Conservation (phyloP, 768 basidiomycete species). For the Leccinum disarticulatum region DNA sequence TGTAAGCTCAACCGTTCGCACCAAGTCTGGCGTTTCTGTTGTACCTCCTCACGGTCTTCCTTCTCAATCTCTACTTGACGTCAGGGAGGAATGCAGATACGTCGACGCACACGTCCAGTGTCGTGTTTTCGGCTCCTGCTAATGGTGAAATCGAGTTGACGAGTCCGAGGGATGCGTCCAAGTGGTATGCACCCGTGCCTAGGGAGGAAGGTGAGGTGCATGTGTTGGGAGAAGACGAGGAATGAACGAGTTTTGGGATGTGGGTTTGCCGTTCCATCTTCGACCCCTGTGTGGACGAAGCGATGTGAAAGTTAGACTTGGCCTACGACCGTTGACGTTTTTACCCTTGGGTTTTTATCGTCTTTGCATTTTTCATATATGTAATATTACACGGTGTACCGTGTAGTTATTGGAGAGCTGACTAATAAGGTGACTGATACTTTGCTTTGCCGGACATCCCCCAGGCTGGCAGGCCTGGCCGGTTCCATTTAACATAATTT, state of each 20-base stretch:
- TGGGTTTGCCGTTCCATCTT: not conserved
- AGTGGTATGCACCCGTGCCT: slow-evolving; percentile 70
- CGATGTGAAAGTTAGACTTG: not conserved
- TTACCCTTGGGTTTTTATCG: not conserved
- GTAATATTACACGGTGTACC: too few relatives aligned
- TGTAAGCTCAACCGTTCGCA: not conserved
- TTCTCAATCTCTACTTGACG: slow-evolving; percentile 67
- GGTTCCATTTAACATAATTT: too few relatives aligned
- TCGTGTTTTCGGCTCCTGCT: slow-evolving; percentile 24
- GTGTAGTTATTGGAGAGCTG: too few relatives aligned
- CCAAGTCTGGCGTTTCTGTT: slow-evolving; percentile 63
- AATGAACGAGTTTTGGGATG: slow-evolving; percentile 11
- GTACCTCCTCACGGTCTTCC: slow-evolving; percentile 68
- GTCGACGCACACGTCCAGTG: not conserved
- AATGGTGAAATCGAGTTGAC: slow-evolving; percentile 45
- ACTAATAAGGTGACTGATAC: too few relatives aligned
- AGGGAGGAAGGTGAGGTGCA: slow-evolving; percentile 38
- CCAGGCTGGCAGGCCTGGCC: too few relatives aligned
- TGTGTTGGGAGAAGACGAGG: slow-evolving; percentile 55
- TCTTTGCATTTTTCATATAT: too few relatives aligned
- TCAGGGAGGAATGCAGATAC: slow-evolving; percentile 56
- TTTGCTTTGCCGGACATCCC: too few relatives aligned
- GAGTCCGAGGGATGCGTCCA: slow-evolving; percentile 36
- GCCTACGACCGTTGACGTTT: not conserved
- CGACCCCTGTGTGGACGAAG: not conserved